A percentile compares a stretch with the other conserved stretches of the same genome.
Conservation (phyloP, 2,329 filamentous ascomycete genomes). For the Trichoderma breve region DNA sequence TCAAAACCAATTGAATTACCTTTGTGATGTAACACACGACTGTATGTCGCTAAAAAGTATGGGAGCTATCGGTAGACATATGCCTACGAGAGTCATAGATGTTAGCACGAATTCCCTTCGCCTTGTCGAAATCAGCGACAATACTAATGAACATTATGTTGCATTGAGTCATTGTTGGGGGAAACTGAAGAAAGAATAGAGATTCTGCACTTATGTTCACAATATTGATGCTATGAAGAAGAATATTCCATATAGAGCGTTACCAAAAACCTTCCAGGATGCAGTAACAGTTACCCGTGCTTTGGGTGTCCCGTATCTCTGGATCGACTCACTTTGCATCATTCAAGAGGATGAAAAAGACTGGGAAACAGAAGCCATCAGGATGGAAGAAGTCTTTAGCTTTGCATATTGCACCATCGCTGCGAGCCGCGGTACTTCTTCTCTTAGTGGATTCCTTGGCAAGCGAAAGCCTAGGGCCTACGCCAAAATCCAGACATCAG, state of each 20-base stretch:
- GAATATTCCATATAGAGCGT: not conserved
- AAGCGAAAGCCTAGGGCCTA: not conserved
- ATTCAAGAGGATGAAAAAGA: not conserved
- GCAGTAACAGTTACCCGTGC: not conserved
- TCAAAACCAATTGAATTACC: not conserved
- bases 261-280: not conserved
- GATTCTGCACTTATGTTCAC: not conserved
- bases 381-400: slow-evolving; percentile 9
- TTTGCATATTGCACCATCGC: slow-evolving; percentile 20
- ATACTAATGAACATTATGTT: not conserved
- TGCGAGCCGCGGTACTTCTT: not conserved
- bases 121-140: not conserved
- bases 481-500: not conserved
- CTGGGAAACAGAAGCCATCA: slow-evolving; percentile 19
- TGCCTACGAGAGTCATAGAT: not conserved
- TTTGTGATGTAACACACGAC: not conserved
- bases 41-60: not conserved
- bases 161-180: not conserved
- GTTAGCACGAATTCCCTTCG: not conserved
- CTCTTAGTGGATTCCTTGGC: not conserved
- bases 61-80: not conserved
- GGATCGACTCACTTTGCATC: not conserved
- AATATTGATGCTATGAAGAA: not conserved
- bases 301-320: not conserved
- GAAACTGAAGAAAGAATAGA: not conserved